phyloP scores from a whole-genome alignment of 1,284 basidiomycete genomes.

The Apiotrichum sp. region DNA sequence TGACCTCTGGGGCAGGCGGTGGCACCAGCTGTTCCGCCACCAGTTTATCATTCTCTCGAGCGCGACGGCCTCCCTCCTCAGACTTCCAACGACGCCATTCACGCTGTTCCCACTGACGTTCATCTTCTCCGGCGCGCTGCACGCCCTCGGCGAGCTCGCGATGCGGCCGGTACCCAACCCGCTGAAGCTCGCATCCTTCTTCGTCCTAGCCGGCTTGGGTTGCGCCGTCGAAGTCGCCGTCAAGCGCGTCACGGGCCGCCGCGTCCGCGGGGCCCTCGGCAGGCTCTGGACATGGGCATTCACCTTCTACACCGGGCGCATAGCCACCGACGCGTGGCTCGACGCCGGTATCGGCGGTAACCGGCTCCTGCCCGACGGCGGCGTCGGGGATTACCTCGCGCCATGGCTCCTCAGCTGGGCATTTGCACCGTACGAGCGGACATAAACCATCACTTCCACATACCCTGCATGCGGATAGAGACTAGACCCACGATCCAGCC shows the following conservation, averaged over 20 bases:
- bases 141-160: slow-evolving; percentile 36
- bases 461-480: slow-evolving; percentile 3
- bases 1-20: slow-evolving; percentile 45
- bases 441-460: background rate
- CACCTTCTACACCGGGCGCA: slow-evolving; percentile 22
- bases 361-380: background rate
- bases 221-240: slow-evolving; percentile 17
- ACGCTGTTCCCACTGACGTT: slow-evolving; percentile 33
- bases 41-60: slow-evolving; percentile 38
- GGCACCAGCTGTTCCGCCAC: slow-evolving; percentile 44
- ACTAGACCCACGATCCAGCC: background rate
- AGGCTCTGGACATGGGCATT: slow-evolving; percentile 37
- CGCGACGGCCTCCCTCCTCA: slow-evolving; percentile 18
- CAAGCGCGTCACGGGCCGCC: slow-evolving; percentile 20
- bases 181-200: slow-evolving; percentile 28
- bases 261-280: slow-evolving; percentile 35
- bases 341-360: slow-evolving; percentile 18
- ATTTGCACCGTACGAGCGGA: background rate
- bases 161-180: slow-evolving; percentile 35
- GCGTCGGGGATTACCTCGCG: slow-evolving; percentile 5
- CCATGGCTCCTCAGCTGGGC: background rate
- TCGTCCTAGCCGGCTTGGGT: slow-evolving; percentile 34
- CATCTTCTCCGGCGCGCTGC: slow-evolving; percentile 37
- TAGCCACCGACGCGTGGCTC: slow-evolving; percentile 32
- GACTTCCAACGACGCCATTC: slow-evolving; percentile 20